phyloP scores from a whole-genome alignment of 495 filamentous ascomycete genomes.

The Annulohypoxylon bovei region DNA sequence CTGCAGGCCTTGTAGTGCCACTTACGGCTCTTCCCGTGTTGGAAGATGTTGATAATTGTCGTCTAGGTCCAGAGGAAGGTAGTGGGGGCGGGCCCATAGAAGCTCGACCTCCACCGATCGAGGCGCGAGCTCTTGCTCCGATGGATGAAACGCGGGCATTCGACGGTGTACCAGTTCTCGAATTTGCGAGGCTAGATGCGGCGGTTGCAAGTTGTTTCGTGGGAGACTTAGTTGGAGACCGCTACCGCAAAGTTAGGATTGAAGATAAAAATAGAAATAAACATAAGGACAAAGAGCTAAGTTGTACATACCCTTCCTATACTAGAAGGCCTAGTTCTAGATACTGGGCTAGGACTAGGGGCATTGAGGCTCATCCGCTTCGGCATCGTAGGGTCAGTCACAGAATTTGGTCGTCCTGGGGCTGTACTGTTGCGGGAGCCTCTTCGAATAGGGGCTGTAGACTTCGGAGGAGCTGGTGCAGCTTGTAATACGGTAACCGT shows the following conservation, averaged over 20 bases:
- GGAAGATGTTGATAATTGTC: slow-evolving; percentile 50
- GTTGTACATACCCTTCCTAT: slow-evolving; percentile 63
- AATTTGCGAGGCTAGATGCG: slow-evolving; percentile 64
- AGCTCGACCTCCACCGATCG: slow-evolving; percentile 58
- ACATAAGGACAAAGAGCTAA: not conserved
- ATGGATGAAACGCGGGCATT: slow-evolving; percentile 56
- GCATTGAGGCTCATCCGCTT: slow-evolving; percentile 76
- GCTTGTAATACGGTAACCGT: slow-evolving; percentile 69
- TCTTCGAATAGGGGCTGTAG: slow-evolving; percentile 39
- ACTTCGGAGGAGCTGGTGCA: slow-evolving; percentile 50
- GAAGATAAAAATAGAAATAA: slow-evolving; percentile 3
- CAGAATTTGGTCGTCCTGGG: slow-evolving; percentile 45
- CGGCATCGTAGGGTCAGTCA: slow-evolving; percentile 59
- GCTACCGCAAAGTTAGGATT: slow-evolving; percentile 30
- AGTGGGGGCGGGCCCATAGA: slow-evolving; percentile 74
- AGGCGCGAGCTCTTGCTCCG: slow-evolving; percentile 63
- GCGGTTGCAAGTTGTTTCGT: slow-evolving; percentile 76
- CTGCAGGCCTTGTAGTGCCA: slow-evolving; percentile 48
- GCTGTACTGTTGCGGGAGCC: slow-evolving; percentile 44
- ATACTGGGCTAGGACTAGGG: slow-evolving; percentile 70
- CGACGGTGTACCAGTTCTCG: slow-evolving; percentile 69
- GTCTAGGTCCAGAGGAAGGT: slow-evolving; percentile 45
- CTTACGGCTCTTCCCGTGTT: slow-evolving; percentile 41
- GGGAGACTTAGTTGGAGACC: slow-evolving; percentile 83
- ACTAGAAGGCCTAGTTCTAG: slow-evolving; percentile 64